Evolutionary conservation across 2,329 filamentous ascomycete genomes (phyloP), one percentile per base, ranked within the genome.

Genomic region (Keithomyces neogunnii): DNA sequence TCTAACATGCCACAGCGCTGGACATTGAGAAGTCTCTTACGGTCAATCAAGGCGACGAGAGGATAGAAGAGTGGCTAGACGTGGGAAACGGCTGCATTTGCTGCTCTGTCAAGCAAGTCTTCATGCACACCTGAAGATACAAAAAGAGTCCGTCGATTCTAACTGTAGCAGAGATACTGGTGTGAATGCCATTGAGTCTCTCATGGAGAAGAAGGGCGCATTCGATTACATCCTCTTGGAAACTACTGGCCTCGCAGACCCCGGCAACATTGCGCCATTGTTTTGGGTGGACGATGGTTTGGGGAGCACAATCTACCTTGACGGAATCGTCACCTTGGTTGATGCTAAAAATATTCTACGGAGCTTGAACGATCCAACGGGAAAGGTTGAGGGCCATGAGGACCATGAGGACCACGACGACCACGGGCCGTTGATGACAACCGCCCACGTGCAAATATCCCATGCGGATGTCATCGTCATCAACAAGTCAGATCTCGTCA

Each of bases 141-240:
- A 3, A 8, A 5, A 7, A n/a, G 2, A 8, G 4, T 30, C 48
- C 1, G n/a, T 40, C n/a, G 38, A 9, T 43, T 33, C 42, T 44
- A 40, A 49, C 10, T 4, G 35, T 5, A 26, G 1, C 45, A 91
- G 88, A 72, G 93, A 99, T 66, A 84, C 86, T 1, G 93, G 93
- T 10, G 92, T 99, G 38, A 89, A 89, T 58, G 93, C 93, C 36
- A 95, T 99, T 50, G 93, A 99, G 71, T 89, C 89, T 1, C 75
- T 99, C 3, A 97, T 99, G 89, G 88, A 91, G 57, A 89, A 90
- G 62, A 89, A 88, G 57, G 92, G 92, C 47, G 85, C 85, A 4
- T 99, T 99, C 64, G 93, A 99, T 72, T 99, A 97, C 71, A 97
- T 99, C 57, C 79, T 99, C 2, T 82, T 99, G 1, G 93, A 99